Base-by-base conservation (phyloP, 441 rosid species). In the Bruguiera hainesii region DNA sequence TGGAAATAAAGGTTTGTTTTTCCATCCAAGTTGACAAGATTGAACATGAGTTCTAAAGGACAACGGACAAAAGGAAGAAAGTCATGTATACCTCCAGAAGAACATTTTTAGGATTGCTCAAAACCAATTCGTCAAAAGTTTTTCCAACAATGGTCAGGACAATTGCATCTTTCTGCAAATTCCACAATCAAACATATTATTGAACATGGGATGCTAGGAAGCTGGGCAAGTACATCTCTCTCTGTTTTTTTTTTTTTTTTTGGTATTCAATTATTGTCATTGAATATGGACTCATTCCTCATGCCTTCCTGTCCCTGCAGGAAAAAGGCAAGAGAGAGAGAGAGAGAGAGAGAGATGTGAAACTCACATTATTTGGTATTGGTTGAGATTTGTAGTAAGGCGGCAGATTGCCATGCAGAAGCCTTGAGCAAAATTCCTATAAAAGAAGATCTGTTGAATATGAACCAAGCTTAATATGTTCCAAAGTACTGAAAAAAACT, bases 321-420 rank as follows among this genome's bases (percentile, higher is more conserved):
- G 15, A 57, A 10, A 56, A 57, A n/a, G 39, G 5, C 19, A 8
- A 31, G 28, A 8, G 37, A 49, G 28, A 39, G 61, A 19, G 28
- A 33, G 56, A 49, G 26, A 64, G 55, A 21, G 56, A 37, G 35
- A 20, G 15, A 61, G 20, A 59, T 4, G 37, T 30, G 18, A 33
- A 21, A 80, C 98, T 88, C 73, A 88, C 98, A 23, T 85, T 89
- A 68, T 88, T 87, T 13, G 90, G 97, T 78, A 80, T 63, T 65
- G 92, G 84, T 83, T 85, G 86, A 67, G 98, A 93, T 83, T 85
- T 91, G 80, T 72, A 88, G 83, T 84, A 89, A 68, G 85, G 85
- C 19, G 82, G 57, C 50, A 75, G 65, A 69, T 81, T 75, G 71
- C 89, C 95, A 58, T 70, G 70, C 63, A 81, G 77, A 81, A 91